Evolutionary conservation across 169 alveolate species (phyloP).

Genomic region (Eimeria falciformis): DNA sequence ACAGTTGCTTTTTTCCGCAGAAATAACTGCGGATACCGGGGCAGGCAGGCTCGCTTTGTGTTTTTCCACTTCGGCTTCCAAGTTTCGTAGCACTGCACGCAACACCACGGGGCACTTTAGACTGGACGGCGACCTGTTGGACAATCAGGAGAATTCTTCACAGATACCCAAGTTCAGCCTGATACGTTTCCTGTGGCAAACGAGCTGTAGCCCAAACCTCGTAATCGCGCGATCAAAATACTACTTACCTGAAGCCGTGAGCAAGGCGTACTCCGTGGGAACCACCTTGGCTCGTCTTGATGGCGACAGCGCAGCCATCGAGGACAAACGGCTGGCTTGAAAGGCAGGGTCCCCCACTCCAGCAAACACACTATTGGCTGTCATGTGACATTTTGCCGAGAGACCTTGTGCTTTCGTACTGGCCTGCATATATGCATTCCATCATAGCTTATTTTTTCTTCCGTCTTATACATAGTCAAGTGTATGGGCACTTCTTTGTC

Average conservation of each 20-base stretch:
- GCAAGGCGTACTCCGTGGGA: conserved; percentile 32
- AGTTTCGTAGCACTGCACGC: background rate
- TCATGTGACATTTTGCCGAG: conserved; percentile 8
- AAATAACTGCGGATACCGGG: background rate
- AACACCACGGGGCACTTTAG: background rate
- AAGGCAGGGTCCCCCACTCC: conserved; percentile 40
- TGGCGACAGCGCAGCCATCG: conserved; percentile 67
- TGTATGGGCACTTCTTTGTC: no score
- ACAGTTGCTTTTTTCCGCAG: conserved; percentile 23
- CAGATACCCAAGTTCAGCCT: no score
- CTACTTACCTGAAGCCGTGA: conserved; percentile 7
- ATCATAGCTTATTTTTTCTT: no score
- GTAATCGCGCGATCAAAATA: background rate
- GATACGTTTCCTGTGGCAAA: no score
- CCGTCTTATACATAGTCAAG: no score
- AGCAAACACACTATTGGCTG: conserved; percentile 10
- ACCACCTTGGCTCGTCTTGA: conserved; percentile 66
- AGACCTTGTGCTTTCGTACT: background rate
- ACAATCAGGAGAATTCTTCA: no score
- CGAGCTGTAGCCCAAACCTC: no score
- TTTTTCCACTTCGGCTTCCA: conserved; percentile 1
- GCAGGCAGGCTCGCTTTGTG: background rate
- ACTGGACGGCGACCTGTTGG: no score
- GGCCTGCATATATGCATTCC: background rate
- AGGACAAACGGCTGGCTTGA: conserved; percentile 49